phyloP scores from a whole-genome alignment of 129 eudicot species.

The Erigeron canadensis region DNA sequence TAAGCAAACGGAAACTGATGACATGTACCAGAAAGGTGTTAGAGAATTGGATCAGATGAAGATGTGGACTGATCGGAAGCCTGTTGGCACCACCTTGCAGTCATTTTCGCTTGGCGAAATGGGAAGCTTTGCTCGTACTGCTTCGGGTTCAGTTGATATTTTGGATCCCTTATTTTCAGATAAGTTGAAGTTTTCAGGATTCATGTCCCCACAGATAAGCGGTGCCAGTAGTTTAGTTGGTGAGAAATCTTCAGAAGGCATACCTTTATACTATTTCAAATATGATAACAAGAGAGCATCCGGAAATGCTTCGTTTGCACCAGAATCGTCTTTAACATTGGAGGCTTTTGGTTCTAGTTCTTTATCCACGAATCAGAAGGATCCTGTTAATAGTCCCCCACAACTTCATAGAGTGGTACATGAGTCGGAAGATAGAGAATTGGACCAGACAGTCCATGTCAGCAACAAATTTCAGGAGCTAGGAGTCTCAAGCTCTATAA shows the following conservation, averaged over 20 bases:
- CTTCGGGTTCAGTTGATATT: slow-evolving; percentile 46
- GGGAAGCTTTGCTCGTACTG: slow-evolving; percentile 46
- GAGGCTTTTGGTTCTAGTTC: slow-evolving; percentile 59
- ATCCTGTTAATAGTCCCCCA: slow-evolving; percentile 49
- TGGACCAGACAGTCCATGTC: slow-evolving; percentile 56
- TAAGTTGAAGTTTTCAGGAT: slow-evolving; percentile 82
- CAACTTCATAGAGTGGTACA: slow-evolving; percentile 90
- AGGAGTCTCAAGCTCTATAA: slow-evolving; percentile 51
- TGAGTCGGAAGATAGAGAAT: slow-evolving; percentile 81
- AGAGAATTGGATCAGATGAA: slow-evolving; percentile 71
- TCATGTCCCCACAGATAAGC: slow-evolving; percentile 83
- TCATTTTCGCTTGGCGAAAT: slow-evolving; percentile 43
- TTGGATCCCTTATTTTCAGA: slow-evolving; percentile 63
- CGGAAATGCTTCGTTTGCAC: slow-evolving; percentile 47
- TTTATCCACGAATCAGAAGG: slow-evolving; percentile 66
- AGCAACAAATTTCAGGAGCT: slow-evolving; percentile 66
- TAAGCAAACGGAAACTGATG: slow-evolving; percentile 54
- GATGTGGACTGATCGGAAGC: slow-evolving; percentile 64
- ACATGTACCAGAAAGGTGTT: slow-evolving; percentile 45
- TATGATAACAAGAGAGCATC: slow-evolving; percentile 55
- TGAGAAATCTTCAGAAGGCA: slow-evolving; percentile 84
- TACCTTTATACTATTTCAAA: slow-evolving; percentile 81
- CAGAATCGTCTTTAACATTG: slow-evolving; percentile 50
- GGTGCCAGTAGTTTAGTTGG: slow-evolving; percentile 49
- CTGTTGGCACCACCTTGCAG: slow-evolving; percentile 29